Evolutionary conservation across 1,284 basidiomycete species (phyloP).

Genomic region (Tilletia setariae): DNA sequence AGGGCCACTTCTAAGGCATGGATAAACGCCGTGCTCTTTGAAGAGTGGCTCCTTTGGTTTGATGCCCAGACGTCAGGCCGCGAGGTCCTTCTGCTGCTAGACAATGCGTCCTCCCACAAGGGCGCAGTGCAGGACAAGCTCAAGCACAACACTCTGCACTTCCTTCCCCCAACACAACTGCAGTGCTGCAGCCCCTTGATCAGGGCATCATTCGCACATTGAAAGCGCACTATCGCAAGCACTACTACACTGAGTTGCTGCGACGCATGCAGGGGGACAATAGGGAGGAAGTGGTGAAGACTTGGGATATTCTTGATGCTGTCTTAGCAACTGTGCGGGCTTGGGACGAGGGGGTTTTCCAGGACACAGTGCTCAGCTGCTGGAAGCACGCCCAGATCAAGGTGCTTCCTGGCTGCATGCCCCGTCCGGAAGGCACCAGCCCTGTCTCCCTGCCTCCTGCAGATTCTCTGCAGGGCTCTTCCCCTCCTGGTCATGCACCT

Average conservation of each 20-base stretch:
- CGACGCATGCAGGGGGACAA: background rate
- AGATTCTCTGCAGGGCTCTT: too few species aligned
- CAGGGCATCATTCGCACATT: slow-evolving; percentile 7
- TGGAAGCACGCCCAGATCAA: too few species aligned
- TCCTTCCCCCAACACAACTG: slow-evolving; percentile 2
- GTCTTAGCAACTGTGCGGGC: background rate
- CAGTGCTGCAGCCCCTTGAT: background rate
- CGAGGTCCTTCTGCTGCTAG: background rate
- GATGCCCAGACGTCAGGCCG: background rate
- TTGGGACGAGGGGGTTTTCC: too few species aligned
- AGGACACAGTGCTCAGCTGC: too few species aligned
- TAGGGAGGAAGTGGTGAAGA: background rate
- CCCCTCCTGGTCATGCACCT: too few species aligned
- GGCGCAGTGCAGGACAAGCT: too few species aligned
- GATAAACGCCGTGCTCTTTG: slow-evolving; percentile 10
- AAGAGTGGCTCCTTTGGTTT: slow-evolving; percentile 14
- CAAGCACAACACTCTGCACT: background rate
- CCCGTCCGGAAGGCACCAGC: too few species aligned
- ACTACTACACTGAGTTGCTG: slow-evolving; percentile 3
- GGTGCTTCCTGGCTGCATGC: too few species aligned
- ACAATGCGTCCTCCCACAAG: slow-evolving; percentile 2
- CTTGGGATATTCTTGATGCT: background rate
- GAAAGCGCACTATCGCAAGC: too few species aligned
- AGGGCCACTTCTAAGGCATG: background rate
- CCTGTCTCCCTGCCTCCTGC: too few species aligned